Percentiles rank a stretch among this genome's conserved stretches.
phyloP scores from a whole-genome alignment of 73 alveolate species.

The Paramecium octaurelia region DNA sequence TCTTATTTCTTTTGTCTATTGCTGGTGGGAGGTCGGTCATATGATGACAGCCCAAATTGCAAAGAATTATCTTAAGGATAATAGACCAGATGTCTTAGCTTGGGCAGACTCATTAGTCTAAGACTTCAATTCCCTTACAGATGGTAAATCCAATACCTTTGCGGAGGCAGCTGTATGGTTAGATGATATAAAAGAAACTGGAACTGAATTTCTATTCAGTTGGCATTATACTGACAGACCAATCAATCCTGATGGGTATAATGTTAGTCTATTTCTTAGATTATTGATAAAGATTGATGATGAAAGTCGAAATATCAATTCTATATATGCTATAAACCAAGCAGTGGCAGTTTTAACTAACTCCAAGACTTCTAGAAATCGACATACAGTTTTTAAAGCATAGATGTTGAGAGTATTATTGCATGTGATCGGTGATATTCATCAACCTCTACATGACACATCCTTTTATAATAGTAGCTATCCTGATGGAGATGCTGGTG shows the following conservation, averaged over 20 bases:
- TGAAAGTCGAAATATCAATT: neutral
- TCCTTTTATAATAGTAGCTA: slow-evolving; percentile 59
- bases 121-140: slow-evolving; percentile 48
- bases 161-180: slow-evolving; percentile 77
- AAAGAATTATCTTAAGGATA: neutral
- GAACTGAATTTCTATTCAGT: slow-evolving; percentile 50
- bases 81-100: slow-evolving; percentile 20
- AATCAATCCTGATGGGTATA: slow-evolving; percentile 43
- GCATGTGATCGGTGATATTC: slow-evolving; percentile 84
- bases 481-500: slow-evolving; percentile 81
- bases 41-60: slow-evolving; percentile 62
- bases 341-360: neutral
- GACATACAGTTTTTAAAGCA: slow-evolving; percentile 59
- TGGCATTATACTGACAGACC: slow-evolving; percentile 81
- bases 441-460: slow-evolving; percentile 80
- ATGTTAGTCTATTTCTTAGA: neutral
- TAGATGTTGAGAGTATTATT: slow-evolving; percentile 69
- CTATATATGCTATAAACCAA: neutral
- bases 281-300: neutral
- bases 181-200: slow-evolving; percentile 76
- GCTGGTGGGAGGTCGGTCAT: slow-evolving; percentile 65
- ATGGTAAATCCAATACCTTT: slow-evolving; percentile 65
- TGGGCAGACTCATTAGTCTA: neutral
- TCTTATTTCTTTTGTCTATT: neutral
- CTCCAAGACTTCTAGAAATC: neutral